phyloP scores from a whole-genome alignment of 108 stramenopile genomes.

The Skeletonema grethae region DNA sequence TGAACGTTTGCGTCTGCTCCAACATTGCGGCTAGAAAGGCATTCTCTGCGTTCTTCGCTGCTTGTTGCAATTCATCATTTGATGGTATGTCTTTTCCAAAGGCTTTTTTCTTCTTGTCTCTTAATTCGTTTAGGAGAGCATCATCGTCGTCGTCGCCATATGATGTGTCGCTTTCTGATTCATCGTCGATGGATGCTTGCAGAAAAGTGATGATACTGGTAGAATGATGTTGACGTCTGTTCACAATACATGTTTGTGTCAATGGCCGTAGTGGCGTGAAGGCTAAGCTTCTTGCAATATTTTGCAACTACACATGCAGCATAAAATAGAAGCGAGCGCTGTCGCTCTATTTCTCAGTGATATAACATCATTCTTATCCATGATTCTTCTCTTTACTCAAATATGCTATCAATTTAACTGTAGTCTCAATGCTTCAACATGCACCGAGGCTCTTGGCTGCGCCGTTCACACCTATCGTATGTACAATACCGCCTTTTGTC shows the following conservation, averaged over 20 bases:
- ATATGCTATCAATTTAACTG: too few species aligned
- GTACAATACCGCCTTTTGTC: too few species aligned
- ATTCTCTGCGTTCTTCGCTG: constrained; percentile 37
- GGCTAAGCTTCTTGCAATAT: neutral
- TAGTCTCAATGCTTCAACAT: too few species aligned
- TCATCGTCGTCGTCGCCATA: neutral
- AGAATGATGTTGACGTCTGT: neutral
- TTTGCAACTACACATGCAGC: neutral
- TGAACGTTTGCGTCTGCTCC: constrained; percentile 33
- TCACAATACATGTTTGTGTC: neutral
- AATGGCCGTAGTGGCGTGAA: neutral
- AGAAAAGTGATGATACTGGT: neutral
- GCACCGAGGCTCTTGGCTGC: too few species aligned
- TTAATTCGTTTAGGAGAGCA: constrained; percentile 14
- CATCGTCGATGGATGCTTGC: neutral
- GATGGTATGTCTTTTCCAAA: constrained; percentile 26
- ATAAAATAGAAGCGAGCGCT: neutral
- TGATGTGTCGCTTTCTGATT: neutral
- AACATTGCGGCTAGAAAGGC: constrained; percentile 41
- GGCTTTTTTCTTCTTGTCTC: constrained; percentile 19
- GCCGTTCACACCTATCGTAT: too few species aligned
- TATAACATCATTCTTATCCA: neutral
- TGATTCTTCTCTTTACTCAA: too few species aligned
- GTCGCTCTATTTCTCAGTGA: neutral
- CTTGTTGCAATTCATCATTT: constrained; percentile 28